These are phyloP conservation scores for Lecanoromycetidae sp. DNA, from an alignment of 2,329 filamentous ascomycete genomes.

Conservation along the genomic window DNA sequence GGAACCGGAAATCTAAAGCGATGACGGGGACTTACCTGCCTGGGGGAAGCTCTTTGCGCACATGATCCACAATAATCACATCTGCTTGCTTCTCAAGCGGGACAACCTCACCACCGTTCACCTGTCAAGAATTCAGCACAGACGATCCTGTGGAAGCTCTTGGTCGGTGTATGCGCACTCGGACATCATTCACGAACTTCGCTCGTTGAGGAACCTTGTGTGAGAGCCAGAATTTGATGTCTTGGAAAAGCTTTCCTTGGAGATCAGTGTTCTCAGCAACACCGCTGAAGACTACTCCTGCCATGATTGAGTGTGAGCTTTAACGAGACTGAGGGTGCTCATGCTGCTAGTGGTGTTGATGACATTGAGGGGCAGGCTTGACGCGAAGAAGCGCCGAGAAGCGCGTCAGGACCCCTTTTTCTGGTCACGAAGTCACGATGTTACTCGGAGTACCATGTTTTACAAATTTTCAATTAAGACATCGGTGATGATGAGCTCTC, in stretches of 20 bases:
- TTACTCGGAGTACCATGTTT: too few species aligned
- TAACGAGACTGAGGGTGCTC: too few species aligned
- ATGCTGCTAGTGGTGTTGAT: background rate
- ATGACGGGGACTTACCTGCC: conserved; percentile 31
- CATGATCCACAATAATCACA: conserved; percentile 47
- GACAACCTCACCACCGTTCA: conserved; percentile 44
- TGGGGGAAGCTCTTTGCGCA: conserved; percentile 36
- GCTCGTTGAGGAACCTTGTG: conserved; percentile 40
- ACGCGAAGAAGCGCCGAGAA: too few species aligned
- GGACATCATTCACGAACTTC: conserved; percentile 38
- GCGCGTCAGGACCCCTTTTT: background rate
- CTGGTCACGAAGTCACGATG: conserved; percentile 3
- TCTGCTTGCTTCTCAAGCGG: conserved; percentile 44
- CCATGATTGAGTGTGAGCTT: conserved; percentile 14
- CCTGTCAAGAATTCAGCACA: conserved; percentile 22
- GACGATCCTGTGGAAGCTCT: background rate
- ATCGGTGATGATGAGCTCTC: too few species aligned
- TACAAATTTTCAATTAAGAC: too few species aligned
- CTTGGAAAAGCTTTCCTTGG: conserved; percentile 35
- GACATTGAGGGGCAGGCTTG: background rate
- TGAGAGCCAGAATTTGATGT: conserved; percentile 47
- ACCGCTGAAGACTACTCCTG: conserved; percentile 26
- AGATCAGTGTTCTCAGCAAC: conserved; percentile 16
- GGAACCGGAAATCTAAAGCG: background rate
- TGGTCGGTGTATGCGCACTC: conserved; percentile 21